Evolutionary conservation across 2,329 filamentous ascomycete species (phyloP).

Genomic region (Nannizziopsis arthrosporioides): DNA sequence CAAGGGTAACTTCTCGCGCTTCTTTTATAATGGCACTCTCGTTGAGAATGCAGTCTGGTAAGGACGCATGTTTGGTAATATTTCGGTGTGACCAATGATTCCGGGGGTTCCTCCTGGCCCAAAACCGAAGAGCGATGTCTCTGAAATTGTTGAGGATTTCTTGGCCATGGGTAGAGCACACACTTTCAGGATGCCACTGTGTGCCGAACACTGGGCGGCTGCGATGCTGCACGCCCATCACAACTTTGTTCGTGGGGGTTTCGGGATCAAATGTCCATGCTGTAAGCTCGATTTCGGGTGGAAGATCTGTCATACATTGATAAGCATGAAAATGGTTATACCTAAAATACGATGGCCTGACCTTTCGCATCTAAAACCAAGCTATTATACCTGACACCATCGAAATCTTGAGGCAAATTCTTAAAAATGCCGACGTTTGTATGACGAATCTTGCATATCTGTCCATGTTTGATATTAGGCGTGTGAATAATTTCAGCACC

Average conservation of each 20-base stretch:
- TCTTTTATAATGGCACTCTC: slow-evolving; percentile 10
- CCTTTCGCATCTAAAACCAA: slow-evolving; percentile 12
- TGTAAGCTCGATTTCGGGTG: slow-evolving; percentile 10
- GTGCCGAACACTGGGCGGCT: slow-evolving; percentile 13
- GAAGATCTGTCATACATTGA: slow-evolving; percentile 7
- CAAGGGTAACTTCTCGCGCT: slow-evolving; percentile 2
- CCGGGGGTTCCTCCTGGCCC: slow-evolving; percentile 4
- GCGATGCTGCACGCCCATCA: slow-evolving; percentile 13
- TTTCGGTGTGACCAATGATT: neutral
- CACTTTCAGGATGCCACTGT: slow-evolving; percentile 15
- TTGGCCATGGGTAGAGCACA: slow-evolving; percentile 14
- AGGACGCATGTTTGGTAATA: slow-evolving; percentile 2
- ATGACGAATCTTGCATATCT: slow-evolving; percentile 59
- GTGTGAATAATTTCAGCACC: slow-evolving; percentile 57
- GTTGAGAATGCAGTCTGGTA: slow-evolving; percentile 10
- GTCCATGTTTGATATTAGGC: slow-evolving; percentile 66
- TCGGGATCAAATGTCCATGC: slow-evolving; percentile 15
- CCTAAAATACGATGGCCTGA: neutral
- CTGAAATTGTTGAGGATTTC: slow-evolving; percentile 14
- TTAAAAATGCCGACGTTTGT: slow-evolving; percentile 52
- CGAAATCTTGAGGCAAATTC: slow-evolving; percentile 33
- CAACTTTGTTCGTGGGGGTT: slow-evolving; percentile 8
- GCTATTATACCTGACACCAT: slow-evolving; percentile 15
- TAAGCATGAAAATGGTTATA: neutral
- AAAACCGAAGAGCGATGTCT: slow-evolving; percentile 9